Base-by-base conservation (phyloP, 75 land plant genomes). In the Sequoiadendron giganteum region DNA sequence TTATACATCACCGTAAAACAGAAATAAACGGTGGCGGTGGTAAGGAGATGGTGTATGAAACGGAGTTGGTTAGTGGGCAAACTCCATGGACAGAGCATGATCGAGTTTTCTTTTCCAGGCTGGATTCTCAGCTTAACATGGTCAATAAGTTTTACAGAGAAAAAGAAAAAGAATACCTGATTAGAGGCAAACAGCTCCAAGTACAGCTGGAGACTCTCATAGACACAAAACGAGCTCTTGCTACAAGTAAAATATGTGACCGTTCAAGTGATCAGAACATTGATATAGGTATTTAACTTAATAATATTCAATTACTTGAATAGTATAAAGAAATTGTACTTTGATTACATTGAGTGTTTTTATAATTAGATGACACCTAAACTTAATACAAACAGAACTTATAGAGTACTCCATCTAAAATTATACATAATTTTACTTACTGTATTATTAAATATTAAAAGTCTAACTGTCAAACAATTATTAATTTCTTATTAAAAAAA, bases 111-210 rank as follows among this genome's bases (percentile, higher is more conserved):
- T 92, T 92, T 43, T 40, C 49, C 77, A 85, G 80, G 43, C 84
- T 92, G 4, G 93, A 92, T 73, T 84, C 70, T 14, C 88, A 92
- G 88, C 90, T 92, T 13, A 92, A 92, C 79, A 92, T 79, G 85
- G 92, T 92, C 39, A 90, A 89, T 87, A 89, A 43, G 39, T 90
- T 92, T 83, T 90, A 89, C 72, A 90, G 81, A 80, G 72, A 36
- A 16, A 92, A 91, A 76, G 93, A 90, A 87, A 49, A 36, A 18
- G 86, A 58, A 36, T 40, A 42, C 76, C 1, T 16, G 10, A 16
- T 42, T 25, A 13, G 87, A 18, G 43, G 82, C 19, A 48, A 45
- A 28, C 77, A 87, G 49, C 86, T 87, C 14, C 45, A 83, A 87
- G 40, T 30, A 18, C 86, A 47, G 21, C 86, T 43, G 1, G 49